Conservation (phyloP, 108 stramenopile genomes). For the Skeletonema grethae region DNA sequence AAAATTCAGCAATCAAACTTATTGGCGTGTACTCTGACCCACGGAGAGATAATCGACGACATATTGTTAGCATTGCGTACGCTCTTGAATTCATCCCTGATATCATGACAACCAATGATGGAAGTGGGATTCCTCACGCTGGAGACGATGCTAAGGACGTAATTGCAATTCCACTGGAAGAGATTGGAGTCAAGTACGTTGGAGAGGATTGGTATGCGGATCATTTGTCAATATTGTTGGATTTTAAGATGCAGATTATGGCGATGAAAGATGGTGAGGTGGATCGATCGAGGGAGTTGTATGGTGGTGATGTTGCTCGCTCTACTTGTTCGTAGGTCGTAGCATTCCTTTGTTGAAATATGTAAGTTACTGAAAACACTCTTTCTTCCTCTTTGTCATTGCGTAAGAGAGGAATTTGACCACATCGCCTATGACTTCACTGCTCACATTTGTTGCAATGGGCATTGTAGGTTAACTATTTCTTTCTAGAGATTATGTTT, state of each 20-base stretch:
- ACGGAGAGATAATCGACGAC: constrained; percentile 78
- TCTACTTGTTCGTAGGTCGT: constrained; percentile 18
- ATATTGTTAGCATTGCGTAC: constrained; percentile 64
- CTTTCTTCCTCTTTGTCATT: too few relatives aligned
- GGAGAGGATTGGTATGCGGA: constrained; percentile 59
- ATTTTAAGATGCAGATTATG: constrained; percentile 45
- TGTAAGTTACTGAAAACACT: too few relatives aligned
- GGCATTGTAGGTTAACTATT: too few relatives aligned
- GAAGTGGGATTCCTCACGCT: constrained; percentile 50
- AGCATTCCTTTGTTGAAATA: too few relatives aligned
- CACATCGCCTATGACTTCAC: too few relatives aligned
- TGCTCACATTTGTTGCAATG: too few relatives aligned
- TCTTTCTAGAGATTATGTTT: too few relatives aligned
- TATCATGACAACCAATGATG: constrained; percentile 39
- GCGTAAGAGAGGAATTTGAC: too few relatives aligned
- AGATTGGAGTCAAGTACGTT: constrained; percentile 56
- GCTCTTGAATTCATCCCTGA: constrained; percentile 43
- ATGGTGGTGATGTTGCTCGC: constrained; percentile 18
- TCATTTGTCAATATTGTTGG: constrained; percentile 59
- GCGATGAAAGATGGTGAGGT: constrained; percentile 9
- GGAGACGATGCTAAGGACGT: constrained; percentile 89
- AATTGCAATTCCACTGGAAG: constrained; percentile 52
- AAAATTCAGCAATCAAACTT: constrained; percentile 44
- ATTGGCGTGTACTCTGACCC: constrained; percentile 87
- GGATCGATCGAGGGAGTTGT: not conserved